These are phyloP conservation scores for Chrysochromulina tobinii DNA, from an alignment of 78 protist genomes.

Conservation along the genomic window DNA sequence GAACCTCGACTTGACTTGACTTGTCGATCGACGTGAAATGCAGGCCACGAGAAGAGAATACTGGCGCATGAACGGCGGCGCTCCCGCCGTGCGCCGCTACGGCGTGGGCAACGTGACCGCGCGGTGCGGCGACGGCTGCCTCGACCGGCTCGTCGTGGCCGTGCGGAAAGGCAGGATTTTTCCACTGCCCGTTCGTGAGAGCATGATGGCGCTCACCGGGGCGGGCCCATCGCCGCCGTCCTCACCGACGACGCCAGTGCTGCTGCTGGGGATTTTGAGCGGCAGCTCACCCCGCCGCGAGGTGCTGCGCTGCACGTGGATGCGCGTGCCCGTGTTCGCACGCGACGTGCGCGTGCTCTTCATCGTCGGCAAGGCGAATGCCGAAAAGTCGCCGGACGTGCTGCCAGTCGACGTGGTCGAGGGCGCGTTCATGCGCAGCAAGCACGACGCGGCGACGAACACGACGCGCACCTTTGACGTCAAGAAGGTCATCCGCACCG, in stretches of 20 bases:
- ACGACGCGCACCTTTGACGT: background rate
- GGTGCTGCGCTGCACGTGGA: background rate
- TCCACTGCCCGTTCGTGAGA: background rate
- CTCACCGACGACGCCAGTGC: background rate
- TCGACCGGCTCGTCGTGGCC: background rate
- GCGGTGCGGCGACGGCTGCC: background rate
- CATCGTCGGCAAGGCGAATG: too few species aligned
- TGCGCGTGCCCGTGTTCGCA: background rate
- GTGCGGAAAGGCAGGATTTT: background rate
- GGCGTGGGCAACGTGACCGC: background rate
- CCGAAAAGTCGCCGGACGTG: background rate
- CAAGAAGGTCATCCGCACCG: background rate
- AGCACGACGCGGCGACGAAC: background rate
- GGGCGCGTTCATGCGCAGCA: background rate
- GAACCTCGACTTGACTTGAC: too few species aligned
- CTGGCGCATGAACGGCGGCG: too few species aligned
- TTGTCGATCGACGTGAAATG: too few species aligned
- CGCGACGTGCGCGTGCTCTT: too few species aligned
- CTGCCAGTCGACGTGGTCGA: background rate
- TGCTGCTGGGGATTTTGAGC: background rate
- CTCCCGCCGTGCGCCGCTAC: too few species aligned
- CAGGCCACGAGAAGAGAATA: too few species aligned
- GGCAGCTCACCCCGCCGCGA: background rate
- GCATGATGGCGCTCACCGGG: background rate
- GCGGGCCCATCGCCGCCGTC: background rate